Evolutionary conservation across 2,329 filamentous ascomycete species (phyloP).

Genomic region (Paraconiothyrium brasiliense): DNA sequence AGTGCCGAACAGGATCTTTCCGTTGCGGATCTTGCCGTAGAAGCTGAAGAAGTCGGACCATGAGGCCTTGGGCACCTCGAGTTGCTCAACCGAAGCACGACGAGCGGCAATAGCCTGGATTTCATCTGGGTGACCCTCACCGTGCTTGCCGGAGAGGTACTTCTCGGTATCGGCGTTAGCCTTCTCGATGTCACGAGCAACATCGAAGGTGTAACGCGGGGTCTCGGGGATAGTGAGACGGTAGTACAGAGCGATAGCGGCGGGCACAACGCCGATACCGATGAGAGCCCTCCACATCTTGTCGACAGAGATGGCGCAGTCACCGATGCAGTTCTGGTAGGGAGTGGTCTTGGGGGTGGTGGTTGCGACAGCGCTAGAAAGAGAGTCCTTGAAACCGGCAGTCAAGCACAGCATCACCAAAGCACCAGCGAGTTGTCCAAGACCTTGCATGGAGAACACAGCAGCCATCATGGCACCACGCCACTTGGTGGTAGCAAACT

Average conservation of each 20-base stretch:
- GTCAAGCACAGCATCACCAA: conserved; percentile 46
- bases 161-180: conserved; percentile 76
- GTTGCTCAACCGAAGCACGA: conserved; percentile 61
- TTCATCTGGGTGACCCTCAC: conserved; percentile 72
- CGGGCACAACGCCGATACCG: conserved; percentile 53
- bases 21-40: conserved; percentile 76
- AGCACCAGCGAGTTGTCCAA: conserved; percentile 53
- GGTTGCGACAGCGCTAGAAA: conserved; percentile 23
- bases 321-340: conserved; percentile 40
- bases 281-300: conserved; percentile 55
- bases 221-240: conserved; percentile 55
- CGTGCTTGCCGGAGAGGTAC: conserved; percentile 73
- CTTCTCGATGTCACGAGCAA: conserved; percentile 52
- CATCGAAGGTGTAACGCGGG: conserved; percentile 54
- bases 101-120: conserved; percentile 69
- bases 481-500: conserved; percentile 54
- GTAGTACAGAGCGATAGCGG: conserved; percentile 53
- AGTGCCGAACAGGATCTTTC: conserved; percentile 77
- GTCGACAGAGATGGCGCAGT: conserved; percentile 48
- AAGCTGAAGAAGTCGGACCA: conserved; percentile 76
- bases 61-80: conserved; percentile 74
- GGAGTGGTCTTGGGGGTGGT: neutral
- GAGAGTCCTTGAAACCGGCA: conserved; percentile 42
- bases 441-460: conserved; percentile 56
- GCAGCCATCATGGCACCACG: conserved; percentile 54